Evolutionary conservation across 345 rosid genomes (phyloP), one percentile per base, ranked within the genome.

Genomic region (Sonneratia caseolaris): DNA sequence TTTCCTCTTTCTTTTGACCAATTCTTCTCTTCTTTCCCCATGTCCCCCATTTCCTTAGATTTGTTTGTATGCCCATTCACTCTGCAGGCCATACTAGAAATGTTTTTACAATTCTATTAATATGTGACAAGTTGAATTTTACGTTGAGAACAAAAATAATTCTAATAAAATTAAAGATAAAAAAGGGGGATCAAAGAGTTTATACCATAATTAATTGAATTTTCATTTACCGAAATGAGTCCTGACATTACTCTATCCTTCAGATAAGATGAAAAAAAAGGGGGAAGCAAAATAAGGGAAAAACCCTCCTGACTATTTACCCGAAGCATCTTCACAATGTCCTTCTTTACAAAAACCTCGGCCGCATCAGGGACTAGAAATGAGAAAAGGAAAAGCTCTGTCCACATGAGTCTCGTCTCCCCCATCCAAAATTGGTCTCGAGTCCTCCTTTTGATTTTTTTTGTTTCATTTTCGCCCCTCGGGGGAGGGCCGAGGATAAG

Each of bases 391-490:
- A 73, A 53, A 71, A 37, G 59, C 37, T 43, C 13, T 66, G n/a
- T 45, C 27, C 1, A 7, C 22, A 19, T 18, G 49, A 37, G 45
- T 42, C 45, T 4, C 45, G 45, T 42, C 37, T 2, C 24, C 19
- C 49, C 69, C 62, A 38, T 64, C 71, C 74, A 83, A 80, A 84
- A 77, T 65, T 75, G 79, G 65, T 72, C 66, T 70, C 43, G 73
- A 69, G 21, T 42, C 66, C 19, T 32, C 37, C 36, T 19, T 12
- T 16, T 4, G 43, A 4, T 8, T 40, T 47, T 10, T 9, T 37
- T 19, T 15, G 38, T 19, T 68, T 64, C 40, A 21, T 40, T 42
- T 37, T 40, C 47, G 36, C 61, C 32, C 37, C 69, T 55, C 19
- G 0, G 27, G 21, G 21, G 14, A 57, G 64, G 3, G 21, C 32